Conservation (phyloP, 768 basidiomycete species). For the Mrakia hoshinonis region DNA sequence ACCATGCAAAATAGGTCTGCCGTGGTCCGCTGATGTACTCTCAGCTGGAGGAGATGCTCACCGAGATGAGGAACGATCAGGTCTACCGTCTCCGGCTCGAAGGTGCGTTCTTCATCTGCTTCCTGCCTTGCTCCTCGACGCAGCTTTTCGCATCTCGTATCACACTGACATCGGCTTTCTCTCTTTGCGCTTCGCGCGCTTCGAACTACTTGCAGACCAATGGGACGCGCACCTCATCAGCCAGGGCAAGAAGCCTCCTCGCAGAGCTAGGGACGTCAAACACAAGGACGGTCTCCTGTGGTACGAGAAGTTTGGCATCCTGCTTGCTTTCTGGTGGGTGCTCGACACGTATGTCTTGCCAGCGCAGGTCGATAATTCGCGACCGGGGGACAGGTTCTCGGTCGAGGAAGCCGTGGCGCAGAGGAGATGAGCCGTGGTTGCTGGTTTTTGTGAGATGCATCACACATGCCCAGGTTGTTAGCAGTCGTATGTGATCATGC, state of each 20-base stretch:
- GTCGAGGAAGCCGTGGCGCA: too few species aligned
- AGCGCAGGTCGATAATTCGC: too few species aligned
- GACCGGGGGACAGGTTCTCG: too few species aligned
- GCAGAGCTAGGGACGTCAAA: neutral
- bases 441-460: too few species aligned
- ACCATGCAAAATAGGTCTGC: too few species aligned
- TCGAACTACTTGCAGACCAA: neutral
- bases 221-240: neutral
- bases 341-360: too few species aligned
- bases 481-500: too few species aligned
- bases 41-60: conserved; percentile 3
- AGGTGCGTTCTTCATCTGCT: neutral
- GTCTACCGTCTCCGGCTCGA: neutral
- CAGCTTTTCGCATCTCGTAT: too few species aligned
- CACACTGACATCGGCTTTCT: too few species aligned
- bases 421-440: too few species aligned
- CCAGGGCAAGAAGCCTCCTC: neutral
- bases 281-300: neutral
- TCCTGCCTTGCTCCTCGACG: neutral
- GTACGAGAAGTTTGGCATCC: neutral
- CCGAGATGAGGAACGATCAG: neutral
- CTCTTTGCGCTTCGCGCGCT: neutral
- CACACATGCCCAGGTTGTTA: too few species aligned
- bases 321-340: too few species aligned
- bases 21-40: neutral